These are phyloP conservation scores for Apostasia ramifera DNA, from an alignment of 106 monocot genomes.

Conservation along the genomic window DNA sequence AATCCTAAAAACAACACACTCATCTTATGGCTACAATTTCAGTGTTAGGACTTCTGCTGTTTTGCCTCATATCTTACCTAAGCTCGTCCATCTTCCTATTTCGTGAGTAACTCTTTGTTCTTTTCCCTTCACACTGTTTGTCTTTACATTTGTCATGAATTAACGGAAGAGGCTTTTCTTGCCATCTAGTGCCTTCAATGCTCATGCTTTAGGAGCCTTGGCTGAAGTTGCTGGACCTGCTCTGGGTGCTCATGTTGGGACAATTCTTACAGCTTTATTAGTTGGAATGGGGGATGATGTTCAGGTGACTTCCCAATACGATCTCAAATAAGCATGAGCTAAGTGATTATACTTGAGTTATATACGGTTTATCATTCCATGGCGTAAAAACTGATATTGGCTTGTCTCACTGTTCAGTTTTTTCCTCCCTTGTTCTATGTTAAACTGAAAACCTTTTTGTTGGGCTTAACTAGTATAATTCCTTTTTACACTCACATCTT, in stretches of 20 bases:
- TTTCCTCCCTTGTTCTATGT: too few species aligned
- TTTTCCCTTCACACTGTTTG: background rate
- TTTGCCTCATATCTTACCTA: constrained; percentile 97
- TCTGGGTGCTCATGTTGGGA: constrained; percentile 86
- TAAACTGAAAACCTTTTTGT: too few species aligned
- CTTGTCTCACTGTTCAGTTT: too few species aligned
- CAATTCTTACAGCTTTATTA: constrained; percentile 73
- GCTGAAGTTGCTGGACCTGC: constrained; percentile 97
- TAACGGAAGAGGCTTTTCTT: constrained; percentile 2
- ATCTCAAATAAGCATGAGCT: too few species aligned
- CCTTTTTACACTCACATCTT: too few species aligned
- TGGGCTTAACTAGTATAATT: too few species aligned
- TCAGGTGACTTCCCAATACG: constrained; percentile 30
- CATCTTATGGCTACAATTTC: constrained; percentile 15
- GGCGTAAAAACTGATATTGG: too few species aligned
- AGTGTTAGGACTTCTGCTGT: constrained; percentile 93
- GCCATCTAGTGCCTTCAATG: constrained; percentile 72
- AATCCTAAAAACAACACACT: constrained; percentile 2
- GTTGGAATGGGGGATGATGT: constrained; percentile 79
- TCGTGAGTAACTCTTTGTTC: constrained; percentile 38
- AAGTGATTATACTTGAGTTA: too few species aligned
- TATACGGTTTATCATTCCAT: too few species aligned
- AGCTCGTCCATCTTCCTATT: constrained; percentile 81
- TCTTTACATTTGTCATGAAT: background rate
- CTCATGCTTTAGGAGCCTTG: constrained; percentile 96